Base-by-base conservation (phyloP, 2,329 filamentous ascomycete genomes). In the Cercospora beticola region DNA sequence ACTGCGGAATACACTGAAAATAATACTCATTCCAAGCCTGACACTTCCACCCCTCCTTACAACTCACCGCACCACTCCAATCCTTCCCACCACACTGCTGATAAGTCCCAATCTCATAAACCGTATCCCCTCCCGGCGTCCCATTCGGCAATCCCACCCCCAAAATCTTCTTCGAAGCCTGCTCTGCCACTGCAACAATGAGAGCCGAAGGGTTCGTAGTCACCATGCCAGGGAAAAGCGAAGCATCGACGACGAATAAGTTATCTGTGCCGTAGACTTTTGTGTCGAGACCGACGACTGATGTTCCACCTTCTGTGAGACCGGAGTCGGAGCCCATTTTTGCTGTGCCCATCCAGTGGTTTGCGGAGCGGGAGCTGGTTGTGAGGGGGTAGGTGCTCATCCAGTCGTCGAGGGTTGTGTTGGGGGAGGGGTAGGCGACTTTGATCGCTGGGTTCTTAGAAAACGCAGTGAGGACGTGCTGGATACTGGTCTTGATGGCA, bases 211-310 rank as follows among this genome's bases (percentile, higher is more conserved):
- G 90, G 79, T 92, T 92, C 18, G 88, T 87, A 0, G 88, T 88
- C 2, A 88, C 84, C 72, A 91, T 86, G 70, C 90, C 89, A 0
- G 90, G 89, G 80, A 91, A 90, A 74, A 92, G 88, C 69, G 86
- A 86, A 0, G 86, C 89, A 74, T 92, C 89, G 4, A 91, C 87
- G 14, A 91, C 86, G 74, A 88, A 90, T 56, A 90, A 81, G 78
- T 91, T 90, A 74, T 90, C 87, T 0, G 86, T 90, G 43, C 88
- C 89, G 75, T 85, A 77, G 3, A 86, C 84, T 58, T 84, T 80
- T 62, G 84, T 83, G 75, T 83, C 82, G 33, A 81, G 79, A 68
- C 86, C 84, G 0, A 86, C 81, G 7, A 86, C 84, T 0, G 83
- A 77, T 23, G 80, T 79, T 59, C 82, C 81, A 52, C 79, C 79